Evolutionary conservation across 495 filamentous ascomycete species (phyloP).

Genomic region (Daldinia childiae): DNA sequence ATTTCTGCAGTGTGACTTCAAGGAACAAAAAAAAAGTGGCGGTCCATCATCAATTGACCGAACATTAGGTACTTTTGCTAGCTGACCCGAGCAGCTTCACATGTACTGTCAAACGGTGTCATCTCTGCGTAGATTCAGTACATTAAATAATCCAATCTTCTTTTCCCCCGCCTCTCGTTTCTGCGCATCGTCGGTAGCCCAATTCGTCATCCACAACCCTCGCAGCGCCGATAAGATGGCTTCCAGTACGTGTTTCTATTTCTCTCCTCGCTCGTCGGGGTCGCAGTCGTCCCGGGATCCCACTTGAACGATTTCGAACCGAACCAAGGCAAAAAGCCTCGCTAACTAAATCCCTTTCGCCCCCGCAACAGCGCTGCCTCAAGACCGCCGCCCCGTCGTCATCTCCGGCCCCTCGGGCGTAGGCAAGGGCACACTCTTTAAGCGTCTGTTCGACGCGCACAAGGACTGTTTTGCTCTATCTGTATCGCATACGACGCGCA

Average conservation of each 20-base stretch:
- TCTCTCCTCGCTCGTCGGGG: background rate
- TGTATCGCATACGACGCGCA: constrained; percentile 86
- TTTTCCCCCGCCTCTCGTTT: constrained; percentile 9
- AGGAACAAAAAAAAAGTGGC: constrained; percentile 26
- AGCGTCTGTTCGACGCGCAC: constrained; percentile 68
- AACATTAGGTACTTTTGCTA: constrained; percentile 1
- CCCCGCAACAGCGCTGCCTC: constrained; percentile 45
- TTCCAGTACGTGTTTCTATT: constrained; percentile 49
- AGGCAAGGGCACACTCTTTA: constrained; percentile 89
- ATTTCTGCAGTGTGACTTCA: constrained; percentile 27
- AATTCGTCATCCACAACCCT: background rate
- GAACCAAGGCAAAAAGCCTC: background rate
- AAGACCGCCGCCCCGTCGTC: constrained; percentile 73
- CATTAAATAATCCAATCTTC: constrained; percentile 1
- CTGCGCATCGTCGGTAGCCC: constrained; percentile 13
- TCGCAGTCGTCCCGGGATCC: background rate
- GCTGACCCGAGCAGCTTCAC: constrained; percentile 13
- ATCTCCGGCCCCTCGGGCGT: constrained; percentile 87
- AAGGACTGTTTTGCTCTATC: constrained; percentile 83
- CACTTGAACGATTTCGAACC: background rate
- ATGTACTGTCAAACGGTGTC: constrained; percentile 25
- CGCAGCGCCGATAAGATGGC: constrained; percentile 53
- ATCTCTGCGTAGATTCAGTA: constrained; percentile 17
- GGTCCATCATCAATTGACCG: background rate
- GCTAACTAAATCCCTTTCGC: constrained; percentile 8